These are phyloP conservation scores for Rhizoclosmatium globosum DNA, from an alignment of 192 early-diverging fungal species.

Conservation along the genomic window DNA sequence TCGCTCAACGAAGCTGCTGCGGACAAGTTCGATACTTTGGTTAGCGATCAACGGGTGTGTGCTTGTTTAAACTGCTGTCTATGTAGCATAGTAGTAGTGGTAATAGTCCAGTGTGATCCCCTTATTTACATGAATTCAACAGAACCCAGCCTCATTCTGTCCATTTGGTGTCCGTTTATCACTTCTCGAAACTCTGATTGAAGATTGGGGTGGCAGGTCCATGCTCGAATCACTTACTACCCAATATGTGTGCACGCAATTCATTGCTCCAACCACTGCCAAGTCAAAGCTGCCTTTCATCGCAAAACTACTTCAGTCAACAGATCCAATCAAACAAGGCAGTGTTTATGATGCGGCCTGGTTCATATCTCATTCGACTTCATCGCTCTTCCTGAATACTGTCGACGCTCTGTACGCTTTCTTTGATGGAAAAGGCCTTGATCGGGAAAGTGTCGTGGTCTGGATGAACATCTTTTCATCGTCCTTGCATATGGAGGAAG, in stretches of 20 bases:
- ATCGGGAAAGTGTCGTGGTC: slow-evolving; percentile 12
- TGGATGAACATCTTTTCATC: slow-evolving; percentile 41
- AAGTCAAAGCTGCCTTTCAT: background rate
- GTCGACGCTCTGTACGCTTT: slow-evolving; percentile 37
- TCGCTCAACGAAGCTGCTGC: too few species aligned
- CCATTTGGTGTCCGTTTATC: slow-evolving; percentile 22
- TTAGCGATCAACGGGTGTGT: background rate
- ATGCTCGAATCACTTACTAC: slow-evolving; percentile 20
- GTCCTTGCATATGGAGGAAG: slow-evolving; percentile 32
- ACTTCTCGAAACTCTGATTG: slow-evolving; percentile 29
- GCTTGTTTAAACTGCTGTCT: background rate
- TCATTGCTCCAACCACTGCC: slow-evolving; percentile 25
- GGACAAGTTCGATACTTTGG: too few species aligned
- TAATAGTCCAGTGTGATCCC: background rate
- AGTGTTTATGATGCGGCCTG: background rate
- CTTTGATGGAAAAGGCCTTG: slow-evolving; percentile 25
- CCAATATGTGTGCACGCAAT: slow-evolving; percentile 6
- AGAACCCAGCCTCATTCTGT: background rate
- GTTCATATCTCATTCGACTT: slow-evolving; percentile 41
- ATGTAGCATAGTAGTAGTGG: background rate
- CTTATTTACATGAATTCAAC: background rate
- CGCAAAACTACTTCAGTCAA: background rate
- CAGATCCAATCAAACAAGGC: background rate
- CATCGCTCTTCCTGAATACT: slow-evolving; percentile 32
- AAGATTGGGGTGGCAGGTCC: slow-evolving; percentile 37